These are phyloP conservation scores for Ophiostoma fasciatum DNA, from an alignment of 2,329 filamentous ascomycete genomes.

Conservation along the genomic window DNA sequence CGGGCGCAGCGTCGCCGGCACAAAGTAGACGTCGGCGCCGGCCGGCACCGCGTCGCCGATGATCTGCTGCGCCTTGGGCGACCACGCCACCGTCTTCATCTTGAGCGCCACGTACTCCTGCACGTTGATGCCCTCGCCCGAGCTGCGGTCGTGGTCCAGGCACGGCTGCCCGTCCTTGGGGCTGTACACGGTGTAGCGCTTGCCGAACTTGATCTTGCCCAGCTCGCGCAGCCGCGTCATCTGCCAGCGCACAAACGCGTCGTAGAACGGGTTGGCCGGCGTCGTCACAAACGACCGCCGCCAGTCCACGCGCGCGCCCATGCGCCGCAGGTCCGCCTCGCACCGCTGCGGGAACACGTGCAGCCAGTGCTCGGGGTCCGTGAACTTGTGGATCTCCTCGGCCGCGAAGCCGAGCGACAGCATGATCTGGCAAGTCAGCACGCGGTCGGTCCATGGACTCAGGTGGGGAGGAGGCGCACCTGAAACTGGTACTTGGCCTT, in stretches of 20 bases:
- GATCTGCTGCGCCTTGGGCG: conserved; percentile 54
- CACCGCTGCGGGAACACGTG: conserved; percentile 73
- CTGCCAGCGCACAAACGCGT: conserved; percentile 91
- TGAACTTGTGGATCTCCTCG: conserved; percentile 84
- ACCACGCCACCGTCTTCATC: conserved; percentile 81
- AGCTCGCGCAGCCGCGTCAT: conserved; percentile 85
- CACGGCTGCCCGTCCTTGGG: conserved; percentile 81
- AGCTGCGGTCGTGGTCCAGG: conserved; percentile 73
- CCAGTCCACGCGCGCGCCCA: conserved; percentile 88
- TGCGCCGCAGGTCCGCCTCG: conserved; percentile 62
- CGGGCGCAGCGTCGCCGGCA: conserved; percentile 78
- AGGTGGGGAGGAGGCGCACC: too few species aligned
- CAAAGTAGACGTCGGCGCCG: conserved; percentile 69
- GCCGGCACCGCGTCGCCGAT: conserved; percentile 67
- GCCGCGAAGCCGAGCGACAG: conserved; percentile 71
- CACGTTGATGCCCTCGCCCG: conserved; percentile 67
- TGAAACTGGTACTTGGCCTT: conserved; percentile 91
- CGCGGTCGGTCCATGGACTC: too few species aligned
- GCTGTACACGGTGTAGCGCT: conserved; percentile 23
- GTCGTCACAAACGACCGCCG: conserved; percentile 85
- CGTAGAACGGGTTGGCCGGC: conserved; percentile 92
- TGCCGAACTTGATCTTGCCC: conserved; percentile 84
- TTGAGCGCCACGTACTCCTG: conserved; percentile 93
- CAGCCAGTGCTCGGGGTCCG: conserved; percentile 68
- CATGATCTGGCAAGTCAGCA: conserved; percentile 46